These are phyloP conservation scores for Chrysopogon serrulatus DNA, from an alignment of 176 grass and related monocot species.

Conservation along the genomic window DNA sequence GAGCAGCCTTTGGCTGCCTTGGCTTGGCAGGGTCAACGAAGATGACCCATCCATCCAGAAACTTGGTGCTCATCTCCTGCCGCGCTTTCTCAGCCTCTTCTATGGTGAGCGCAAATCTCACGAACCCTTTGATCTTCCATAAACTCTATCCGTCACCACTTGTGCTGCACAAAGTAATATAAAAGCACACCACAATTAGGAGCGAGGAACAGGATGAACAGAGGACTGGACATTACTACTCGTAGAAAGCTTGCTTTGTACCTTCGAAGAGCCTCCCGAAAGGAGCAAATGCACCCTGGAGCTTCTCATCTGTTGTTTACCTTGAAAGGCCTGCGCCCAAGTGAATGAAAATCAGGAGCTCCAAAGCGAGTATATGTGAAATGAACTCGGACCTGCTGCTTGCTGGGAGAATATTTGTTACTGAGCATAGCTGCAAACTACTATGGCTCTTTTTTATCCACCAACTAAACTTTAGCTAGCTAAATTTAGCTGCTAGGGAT, in stretches of 20 bases:
- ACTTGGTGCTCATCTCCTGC: constrained; percentile 74
- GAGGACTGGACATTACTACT: not conserved
- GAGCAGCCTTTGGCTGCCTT: constrained; percentile 43
- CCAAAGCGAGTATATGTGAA: no score
- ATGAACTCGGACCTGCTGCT: no score
- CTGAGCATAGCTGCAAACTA: no score
- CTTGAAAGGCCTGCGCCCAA: constrained; percentile 69
- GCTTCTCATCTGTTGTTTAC: constrained; percentile 74
- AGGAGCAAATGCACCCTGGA: constrained; percentile 60
- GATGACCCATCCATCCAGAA: constrained; percentile 95
- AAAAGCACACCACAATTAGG: not conserved
- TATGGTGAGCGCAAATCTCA: constrained; percentile 57
- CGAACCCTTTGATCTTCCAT: constrained; percentile 87
- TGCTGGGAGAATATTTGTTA: no score
- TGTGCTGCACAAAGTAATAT: constrained; percentile 43
- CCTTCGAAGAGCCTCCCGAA: constrained; percentile 75
- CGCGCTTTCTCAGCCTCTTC: constrained; percentile 72
- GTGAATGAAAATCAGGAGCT: no score
- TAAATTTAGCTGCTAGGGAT: no score
- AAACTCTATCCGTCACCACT: constrained; percentile 62
- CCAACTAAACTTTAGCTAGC: no score
- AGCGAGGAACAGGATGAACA: constrained; percentile 6
- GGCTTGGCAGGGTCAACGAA: constrained; percentile 83
- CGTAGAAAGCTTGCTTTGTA: not conserved
- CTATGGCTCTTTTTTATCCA: no score